Evolutionary conservation across 2,329 filamentous ascomycete species (phyloP).

Genomic region (Penicillium sp.): DNA sequence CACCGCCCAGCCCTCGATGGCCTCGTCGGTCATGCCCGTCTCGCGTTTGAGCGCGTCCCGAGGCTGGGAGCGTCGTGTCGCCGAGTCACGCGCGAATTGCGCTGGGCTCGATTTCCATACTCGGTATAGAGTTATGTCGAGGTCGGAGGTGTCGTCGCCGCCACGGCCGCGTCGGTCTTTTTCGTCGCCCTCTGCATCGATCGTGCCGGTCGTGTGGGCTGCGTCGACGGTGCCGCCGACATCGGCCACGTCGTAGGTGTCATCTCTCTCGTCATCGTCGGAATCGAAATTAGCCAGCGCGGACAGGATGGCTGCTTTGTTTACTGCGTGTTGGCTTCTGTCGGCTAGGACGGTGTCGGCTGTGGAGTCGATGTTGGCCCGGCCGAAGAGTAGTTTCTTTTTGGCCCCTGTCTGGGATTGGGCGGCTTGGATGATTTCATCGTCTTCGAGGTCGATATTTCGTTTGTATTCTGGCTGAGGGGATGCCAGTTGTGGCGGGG

Average conservation of each 20-base stretch:
- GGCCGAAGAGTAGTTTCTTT: slow-evolving; percentile 70
- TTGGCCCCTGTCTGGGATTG: slow-evolving; percentile 48
- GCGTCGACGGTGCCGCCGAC: slow-evolving; percentile 84
- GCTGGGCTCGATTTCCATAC: slow-evolving; percentile 63
- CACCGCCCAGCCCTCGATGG: slow-evolving; percentile 88
- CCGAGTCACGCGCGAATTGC: slow-evolving; percentile 67
- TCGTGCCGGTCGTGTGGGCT: slow-evolving; percentile 36
- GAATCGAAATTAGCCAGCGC: slow-evolving; percentile 85
- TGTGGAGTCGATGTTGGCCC: slow-evolving; percentile 56
- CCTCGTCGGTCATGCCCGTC: slow-evolving; percentile 88
- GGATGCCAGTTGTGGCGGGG: slow-evolving; percentile 23
- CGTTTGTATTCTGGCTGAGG: slow-evolving; percentile 41
- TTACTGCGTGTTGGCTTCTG: slow-evolving; percentile 57
- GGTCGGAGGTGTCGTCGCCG: slow-evolving; percentile 19
- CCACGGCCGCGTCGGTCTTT: no score
- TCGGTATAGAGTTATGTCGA: slow-evolving; percentile 70
- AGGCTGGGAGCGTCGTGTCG: slow-evolving; percentile 61
- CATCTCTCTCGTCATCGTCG: slow-evolving; percentile 93
- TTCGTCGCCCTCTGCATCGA: slow-evolving; percentile 39
- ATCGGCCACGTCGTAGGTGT: slow-evolving; percentile 90
- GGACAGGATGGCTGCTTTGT: slow-evolving; percentile 82
- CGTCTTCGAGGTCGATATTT: slow-evolving; percentile 74
- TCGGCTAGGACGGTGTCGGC: slow-evolving; percentile 71
- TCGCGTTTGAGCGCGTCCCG: slow-evolving; percentile 65
- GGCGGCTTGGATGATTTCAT: slow-evolving; percentile 70